Conservation (phyloP, 345 rosid genomes). For the Barbarea vulgaris region DNA sequence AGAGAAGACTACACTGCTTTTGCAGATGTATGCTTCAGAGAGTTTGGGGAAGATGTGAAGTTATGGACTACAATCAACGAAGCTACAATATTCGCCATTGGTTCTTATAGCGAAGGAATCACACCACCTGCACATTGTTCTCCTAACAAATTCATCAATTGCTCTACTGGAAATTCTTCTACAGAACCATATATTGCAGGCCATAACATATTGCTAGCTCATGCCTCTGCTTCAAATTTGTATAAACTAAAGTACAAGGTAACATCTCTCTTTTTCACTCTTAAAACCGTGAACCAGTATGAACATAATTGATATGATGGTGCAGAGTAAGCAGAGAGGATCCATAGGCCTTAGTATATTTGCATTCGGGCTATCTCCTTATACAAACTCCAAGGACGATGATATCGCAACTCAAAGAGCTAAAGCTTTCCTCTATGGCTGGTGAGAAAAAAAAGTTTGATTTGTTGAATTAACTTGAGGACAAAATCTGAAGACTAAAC, state of each 20-base stretch:
- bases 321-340: slow-evolving; percentile 64
- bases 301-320: not conserved
- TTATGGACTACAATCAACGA: slow-evolving; percentile 78
- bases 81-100: slow-evolving; percentile 50
- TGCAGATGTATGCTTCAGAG: slow-evolving; percentile 76
- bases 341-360: slow-evolving; percentile 50
- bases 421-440: slow-evolving; percentile 48
- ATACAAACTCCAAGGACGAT: slow-evolving; percentile 51
- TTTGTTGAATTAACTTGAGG: not conserved
- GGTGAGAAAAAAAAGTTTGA: slow-evolving; percentile 42
- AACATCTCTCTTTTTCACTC: not conserved
- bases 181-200: slow-evolving; percentile 68
- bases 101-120: slow-evolving; percentile 41
- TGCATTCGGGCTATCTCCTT: slow-evolving; percentile 45
- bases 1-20: slow-evolving; percentile 76
- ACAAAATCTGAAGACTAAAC: not conserved
- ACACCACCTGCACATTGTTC: slow-evolving; percentile 53
- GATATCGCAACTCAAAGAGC: slow-evolving; percentile 51
- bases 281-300: not conserved
- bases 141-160: slow-evolving; percentile 33
- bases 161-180: slow-evolving; percentile 60
- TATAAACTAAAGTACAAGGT: slow-evolving; percentile 69
- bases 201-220: slow-evolving; percentile 71
- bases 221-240: slow-evolving; percentile 62
- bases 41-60: slow-evolving; percentile 69